Conservation (phyloP, 768 basidiomycete genomes). For the Lanmaoa pseudosensibilis region DNA sequence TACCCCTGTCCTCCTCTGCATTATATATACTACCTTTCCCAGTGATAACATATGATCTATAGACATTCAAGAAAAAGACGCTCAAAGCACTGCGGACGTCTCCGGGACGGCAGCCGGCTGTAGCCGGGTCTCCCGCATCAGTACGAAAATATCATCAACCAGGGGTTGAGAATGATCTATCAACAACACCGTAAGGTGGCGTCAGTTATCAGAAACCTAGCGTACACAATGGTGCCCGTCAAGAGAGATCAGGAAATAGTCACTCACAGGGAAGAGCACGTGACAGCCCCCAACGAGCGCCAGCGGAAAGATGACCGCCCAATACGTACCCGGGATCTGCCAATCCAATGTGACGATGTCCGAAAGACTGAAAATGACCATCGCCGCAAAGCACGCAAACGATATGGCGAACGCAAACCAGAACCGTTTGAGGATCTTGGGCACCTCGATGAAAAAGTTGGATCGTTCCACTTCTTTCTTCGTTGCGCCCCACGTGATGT, state of each 20-base stretch:
- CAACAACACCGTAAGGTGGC: not conserved
- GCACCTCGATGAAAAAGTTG: slow-evolving; percentile 90
- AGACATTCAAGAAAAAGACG: not conserved
- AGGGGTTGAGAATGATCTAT: slow-evolving; percentile 82
- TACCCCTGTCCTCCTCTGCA: not conserved
- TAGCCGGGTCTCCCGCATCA: slow-evolving; percentile 9
- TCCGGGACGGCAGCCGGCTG: too few species aligned
- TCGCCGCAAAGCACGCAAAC: slow-evolving; percentile 47
- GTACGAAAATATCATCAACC: slow-evolving; percentile 83
- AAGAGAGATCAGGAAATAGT: slow-evolving; percentile 8
- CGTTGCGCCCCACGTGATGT: slow-evolving; percentile 60
- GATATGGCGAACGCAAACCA: slow-evolving; percentile 62
- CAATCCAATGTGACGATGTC: slow-evolving; percentile 60
- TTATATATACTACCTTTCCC: not conserved
- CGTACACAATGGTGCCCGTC: not conserved
- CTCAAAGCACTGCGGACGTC: not conserved
- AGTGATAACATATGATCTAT: not conserved
- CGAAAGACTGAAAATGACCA: slow-evolving; percentile 58
- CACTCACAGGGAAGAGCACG: slow-evolving; percentile 70
- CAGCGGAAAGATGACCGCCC: slow-evolving; percentile 78
- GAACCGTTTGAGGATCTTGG: slow-evolving; percentile 79
- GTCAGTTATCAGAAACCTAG: not conserved
- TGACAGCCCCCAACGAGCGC: slow-evolving; percentile 67
- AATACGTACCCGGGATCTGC: slow-evolving; percentile 58
- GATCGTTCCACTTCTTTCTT: slow-evolving; percentile 85